Evolutionary conservation across 2,329 filamentous ascomycete genomes (phyloP).

Genomic region (Graphilbum ipis-grandicollis): DNA sequence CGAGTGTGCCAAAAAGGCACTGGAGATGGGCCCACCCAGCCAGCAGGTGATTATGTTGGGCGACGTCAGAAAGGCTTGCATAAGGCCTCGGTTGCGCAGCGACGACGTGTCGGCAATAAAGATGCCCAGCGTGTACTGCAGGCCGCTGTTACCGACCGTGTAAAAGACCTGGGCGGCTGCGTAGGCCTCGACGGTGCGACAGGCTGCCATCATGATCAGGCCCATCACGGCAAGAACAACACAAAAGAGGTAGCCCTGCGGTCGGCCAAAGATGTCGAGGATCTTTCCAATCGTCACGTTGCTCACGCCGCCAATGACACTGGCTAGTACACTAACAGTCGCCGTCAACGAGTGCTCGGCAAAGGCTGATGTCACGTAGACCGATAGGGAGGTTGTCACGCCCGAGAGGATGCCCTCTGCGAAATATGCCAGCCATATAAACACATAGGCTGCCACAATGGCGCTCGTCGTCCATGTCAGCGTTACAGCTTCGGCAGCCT

Average conservation of each 20-base stretch:
- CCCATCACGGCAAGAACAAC: constrained; percentile 28
- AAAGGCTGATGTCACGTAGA: constrained; percentile 8
- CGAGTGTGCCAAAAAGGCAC: constrained; percentile 23
- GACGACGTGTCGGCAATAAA: constrained; percentile 49
- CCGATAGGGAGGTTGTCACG: constrained; percentile 13
- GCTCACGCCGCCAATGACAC: constrained; percentile 28
- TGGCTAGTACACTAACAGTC: constrained; percentile 5
- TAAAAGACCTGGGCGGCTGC: constrained; percentile 39
- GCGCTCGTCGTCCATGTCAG: not conserved
- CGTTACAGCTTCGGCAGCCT: not conserved
- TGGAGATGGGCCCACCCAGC: constrained; percentile 36
- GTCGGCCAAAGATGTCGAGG: constrained; percentile 39
- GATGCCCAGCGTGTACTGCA: constrained; percentile 42
- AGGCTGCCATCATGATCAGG: constrained; percentile 42
- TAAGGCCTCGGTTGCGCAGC: constrained; percentile 43
- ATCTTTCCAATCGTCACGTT: constrained; percentile 41
- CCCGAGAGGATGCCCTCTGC: constrained; percentile 8
- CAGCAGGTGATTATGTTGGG: constrained; percentile 47
- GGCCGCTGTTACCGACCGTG: constrained; percentile 24
- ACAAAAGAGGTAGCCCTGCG: constrained; percentile 33
- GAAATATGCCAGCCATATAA: constrained; percentile 22
- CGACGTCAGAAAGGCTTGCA: constrained; percentile 42
- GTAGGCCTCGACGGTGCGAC: constrained; percentile 17
- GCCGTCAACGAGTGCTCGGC: constrained; percentile 8
- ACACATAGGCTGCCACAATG: constrained; percentile 22